Evolutionary conservation across 768 basidiomycete genomes (phyloP).

Genomic region (Pisolithus orientalis): DNA sequence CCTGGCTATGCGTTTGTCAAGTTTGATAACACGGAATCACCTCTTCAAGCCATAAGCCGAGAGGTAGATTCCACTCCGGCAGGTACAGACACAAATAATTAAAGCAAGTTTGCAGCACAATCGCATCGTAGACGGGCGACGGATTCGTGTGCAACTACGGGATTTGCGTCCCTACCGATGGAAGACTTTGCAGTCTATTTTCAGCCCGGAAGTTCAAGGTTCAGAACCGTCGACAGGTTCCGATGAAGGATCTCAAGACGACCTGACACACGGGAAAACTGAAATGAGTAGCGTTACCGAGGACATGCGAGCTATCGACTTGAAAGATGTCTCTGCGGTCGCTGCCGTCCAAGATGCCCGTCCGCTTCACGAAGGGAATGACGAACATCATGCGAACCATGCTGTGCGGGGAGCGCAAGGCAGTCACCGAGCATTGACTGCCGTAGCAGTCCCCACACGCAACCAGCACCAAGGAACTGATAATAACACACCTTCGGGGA

Average conservation of each 20-base stretch:
- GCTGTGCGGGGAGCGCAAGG: background rate
- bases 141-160: slow-evolving; percentile 70
- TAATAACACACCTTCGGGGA: slow-evolving; percentile 5
- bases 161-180: slow-evolving; percentile 58
- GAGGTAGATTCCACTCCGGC: slow-evolving; percentile 39
- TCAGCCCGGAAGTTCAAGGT: slow-evolving; percentile 33
- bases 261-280: slow-evolving; percentile 8
- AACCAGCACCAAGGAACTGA: slow-evolving; percentile 17
- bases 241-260: slow-evolving; percentile 6
- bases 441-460: background rate
- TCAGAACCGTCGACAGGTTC: slow-evolving; percentile 13
- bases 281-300: slow-evolving; percentile 5
- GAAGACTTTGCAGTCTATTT: slow-evolving; percentile 31
- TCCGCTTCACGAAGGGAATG: slow-evolving; percentile 14
- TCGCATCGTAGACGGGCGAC: slow-evolving; percentile 58
- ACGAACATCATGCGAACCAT: background rate
- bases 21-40: slow-evolving; percentile 55
- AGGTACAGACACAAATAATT: background rate
- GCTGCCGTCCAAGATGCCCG: slow-evolving; percentile 6
- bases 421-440: background rate
- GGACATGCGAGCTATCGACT: slow-evolving; percentile 7
- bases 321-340: slow-evolving; percentile 2
- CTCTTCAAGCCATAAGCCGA: slow-evolving; percentile 59
- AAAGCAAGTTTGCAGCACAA: slow-evolving; percentile 48
- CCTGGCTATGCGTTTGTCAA: slow-evolving; percentile 78